These are phyloP conservation scores for Solanum hybrid DNA, from an alignment of 305 asterid species.

Conservation along the genomic window DNA sequence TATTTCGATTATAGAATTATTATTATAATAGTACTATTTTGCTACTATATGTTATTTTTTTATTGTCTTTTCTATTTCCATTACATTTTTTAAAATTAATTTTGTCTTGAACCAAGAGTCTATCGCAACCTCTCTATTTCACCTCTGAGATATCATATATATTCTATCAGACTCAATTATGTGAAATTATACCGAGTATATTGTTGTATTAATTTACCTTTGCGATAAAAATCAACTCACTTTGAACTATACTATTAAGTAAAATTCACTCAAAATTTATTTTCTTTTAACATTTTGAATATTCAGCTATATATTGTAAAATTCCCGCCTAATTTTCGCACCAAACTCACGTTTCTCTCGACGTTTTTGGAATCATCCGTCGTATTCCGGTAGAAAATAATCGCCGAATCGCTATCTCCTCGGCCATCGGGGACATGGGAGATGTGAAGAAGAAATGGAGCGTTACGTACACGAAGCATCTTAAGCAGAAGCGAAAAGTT, in stretches of 20 bases:
- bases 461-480: constrained; percentile 82
- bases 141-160: background rate
- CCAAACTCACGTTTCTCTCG: background rate
- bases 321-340: background rate
- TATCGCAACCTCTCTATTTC: background rate
- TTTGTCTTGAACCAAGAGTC: background rate
- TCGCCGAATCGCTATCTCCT: background rate
- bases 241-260: background rate
- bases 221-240: background rate
- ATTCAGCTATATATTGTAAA: background rate
- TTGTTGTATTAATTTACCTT: background rate
- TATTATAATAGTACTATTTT: background rate
- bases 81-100: background rate
- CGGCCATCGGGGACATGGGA: constrained; percentile 26
- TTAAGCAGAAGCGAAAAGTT: constrained; percentile 77
- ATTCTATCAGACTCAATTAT: background rate
- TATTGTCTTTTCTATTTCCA: background rate
- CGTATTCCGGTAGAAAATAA: background rate
- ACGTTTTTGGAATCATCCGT: background rate
- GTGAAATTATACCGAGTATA: background rate
- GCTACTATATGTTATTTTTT: background rate
- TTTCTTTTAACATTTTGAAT: background rate
- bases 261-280: background rate
- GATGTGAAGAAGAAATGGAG: constrained; percentile 52
- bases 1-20: background rate